Percentiles rank a stretch among this genome's conserved stretches.
Evolutionary conservation across 2,329 filamentous ascomycete species (phyloP).

Genomic region (Claviceps sp.): DNA sequence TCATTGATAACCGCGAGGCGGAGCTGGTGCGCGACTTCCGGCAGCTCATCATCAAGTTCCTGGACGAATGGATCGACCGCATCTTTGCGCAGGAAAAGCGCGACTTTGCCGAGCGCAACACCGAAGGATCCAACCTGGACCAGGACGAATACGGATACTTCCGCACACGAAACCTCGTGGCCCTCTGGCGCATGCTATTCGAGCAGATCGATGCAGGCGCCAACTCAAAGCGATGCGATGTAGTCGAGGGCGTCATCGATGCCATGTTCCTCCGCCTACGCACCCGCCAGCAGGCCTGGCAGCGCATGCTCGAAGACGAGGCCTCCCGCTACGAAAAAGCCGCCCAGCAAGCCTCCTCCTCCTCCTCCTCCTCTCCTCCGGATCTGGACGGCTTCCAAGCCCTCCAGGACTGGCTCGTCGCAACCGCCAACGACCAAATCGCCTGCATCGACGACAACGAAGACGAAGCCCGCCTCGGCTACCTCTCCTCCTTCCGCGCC

Average conservation of each 20-base stretch:
- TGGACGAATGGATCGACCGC: conserved; percentile 95
- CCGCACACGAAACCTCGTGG: conserved; percentile 79
- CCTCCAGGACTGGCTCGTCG: conserved; percentile 89
- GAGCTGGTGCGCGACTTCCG: conserved; percentile 91
- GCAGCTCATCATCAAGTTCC: conserved; percentile 83
- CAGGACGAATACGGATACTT: conserved; percentile 82
- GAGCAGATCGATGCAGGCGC: conserved; percentile 81
- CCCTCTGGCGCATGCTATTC: conserved; percentile 94
- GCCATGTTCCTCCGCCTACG: conserved; percentile 87
- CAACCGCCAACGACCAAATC: conserved; percentile 96
- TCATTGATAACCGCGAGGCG: conserved; percentile 79
- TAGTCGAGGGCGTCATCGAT: conserved; percentile 89
- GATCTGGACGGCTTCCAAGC: conserved; percentile 60
- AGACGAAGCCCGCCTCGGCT: conserved; percentile 60
- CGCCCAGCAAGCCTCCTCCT: neutral
- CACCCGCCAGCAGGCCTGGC: conserved; percentile 71
- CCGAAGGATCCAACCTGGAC: conserved; percentile 65
- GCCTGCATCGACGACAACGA: conserved; percentile 92
- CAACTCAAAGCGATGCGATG: conserved; percentile 74
- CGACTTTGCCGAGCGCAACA: conserved; percentile 63
- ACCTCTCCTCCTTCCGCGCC: conserved; percentile 73
- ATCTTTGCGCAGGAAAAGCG: conserved; percentile 74
- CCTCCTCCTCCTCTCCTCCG: conserved; percentile 11
- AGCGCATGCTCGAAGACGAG: conserved; percentile 79
- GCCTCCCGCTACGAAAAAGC: conserved; percentile 54